A percentile compares a stretch with the other conserved stretches of the same genome.
phyloP scores from a whole-genome alignment of 2,329 filamentous ascomycete species.

The Hymenoscyphus scutula region DNA sequence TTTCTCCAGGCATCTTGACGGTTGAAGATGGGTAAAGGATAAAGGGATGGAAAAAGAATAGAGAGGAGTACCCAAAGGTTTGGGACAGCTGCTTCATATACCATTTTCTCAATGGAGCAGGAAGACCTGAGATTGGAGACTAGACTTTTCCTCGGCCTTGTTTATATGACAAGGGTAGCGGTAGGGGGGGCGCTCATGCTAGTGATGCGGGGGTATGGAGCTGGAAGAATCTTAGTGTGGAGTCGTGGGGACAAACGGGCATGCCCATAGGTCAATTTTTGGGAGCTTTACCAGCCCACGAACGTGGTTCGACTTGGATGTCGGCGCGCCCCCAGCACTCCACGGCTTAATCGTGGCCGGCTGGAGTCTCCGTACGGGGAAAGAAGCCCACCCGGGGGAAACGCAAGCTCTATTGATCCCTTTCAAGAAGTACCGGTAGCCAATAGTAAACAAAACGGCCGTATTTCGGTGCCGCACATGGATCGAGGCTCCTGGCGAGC shows the following conservation, averaged over 20 bases:
- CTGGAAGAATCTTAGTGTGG: not conserved
- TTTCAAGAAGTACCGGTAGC: not conserved
- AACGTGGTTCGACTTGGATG: constrained; percentile 1
- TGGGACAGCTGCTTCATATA: constrained; percentile 2
- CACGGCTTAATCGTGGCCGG: not conserved
- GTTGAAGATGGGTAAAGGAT: not conserved
- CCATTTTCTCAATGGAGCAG: not conserved
- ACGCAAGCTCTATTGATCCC: not conserved
- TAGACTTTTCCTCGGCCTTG: constrained; percentile 5
- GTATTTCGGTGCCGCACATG: not conserved
- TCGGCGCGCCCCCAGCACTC: not conserved
- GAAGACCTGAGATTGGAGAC: not conserved
- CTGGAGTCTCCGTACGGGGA: not conserved
- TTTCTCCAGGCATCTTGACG: constrained; percentile 2
- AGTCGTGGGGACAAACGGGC: not conserved
- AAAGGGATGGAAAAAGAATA: not conserved
- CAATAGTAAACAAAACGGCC: constrained; percentile 1
- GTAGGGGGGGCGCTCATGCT: not conserved
- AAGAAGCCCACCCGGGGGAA: not conserved
- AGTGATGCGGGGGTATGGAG: constrained; percentile 3
- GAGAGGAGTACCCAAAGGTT: not conserved
- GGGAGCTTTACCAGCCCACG: not conserved
- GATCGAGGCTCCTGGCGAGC: not conserved
- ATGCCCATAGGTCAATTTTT: not conserved
- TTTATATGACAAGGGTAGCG: not conserved